Percentiles rank a stretch among this genome's conserved stretches.
Conservation (phyloP, 2,329 filamentous ascomycete species). For the Ascochyta clinopodiicola region DNA sequence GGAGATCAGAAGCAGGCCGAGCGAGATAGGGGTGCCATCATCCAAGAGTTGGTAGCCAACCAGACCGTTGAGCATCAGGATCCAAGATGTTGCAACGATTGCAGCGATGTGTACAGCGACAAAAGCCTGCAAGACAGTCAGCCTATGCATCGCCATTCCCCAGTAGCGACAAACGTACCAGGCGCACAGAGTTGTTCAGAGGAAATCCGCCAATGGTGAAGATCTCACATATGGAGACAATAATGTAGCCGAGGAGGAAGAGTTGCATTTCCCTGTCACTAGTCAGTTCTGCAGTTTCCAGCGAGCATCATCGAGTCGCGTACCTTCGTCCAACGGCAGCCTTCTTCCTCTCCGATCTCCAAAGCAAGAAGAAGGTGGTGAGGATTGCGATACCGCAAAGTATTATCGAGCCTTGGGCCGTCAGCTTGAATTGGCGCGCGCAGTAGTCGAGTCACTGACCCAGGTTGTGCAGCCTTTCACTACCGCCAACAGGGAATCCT, state of each 20-base stretch:
- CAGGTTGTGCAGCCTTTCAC: slow-evolving; percentile 77
- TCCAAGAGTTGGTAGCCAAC: slow-evolving; percentile 94
- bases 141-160: neutral
- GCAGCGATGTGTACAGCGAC: slow-evolving; percentile 88
- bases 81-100: slow-evolving; percentile 87
- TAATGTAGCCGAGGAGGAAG: slow-evolving; percentile 83
- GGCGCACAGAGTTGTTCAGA: slow-evolving; percentile 70
- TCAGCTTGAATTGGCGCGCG: slow-evolving; percentile 33
- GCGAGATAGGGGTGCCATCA: slow-evolving; percentile 85
- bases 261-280: slow-evolving; percentile 87
- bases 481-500: slow-evolving; percentile 75
- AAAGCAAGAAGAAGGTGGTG: slow-evolving; percentile 70
- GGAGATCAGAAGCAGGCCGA: slow-evolving; percentile 76
- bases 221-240: slow-evolving; percentile 93
- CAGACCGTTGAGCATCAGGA: slow-evolving; percentile 87
- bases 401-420: slow-evolving; percentile 77
- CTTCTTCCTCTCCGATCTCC: slow-evolving; percentile 84
- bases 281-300: slow-evolving; percentile 27
- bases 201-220: slow-evolving; percentile 94
- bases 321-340: slow-evolving; percentile 89
- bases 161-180: slow-evolving; percentile 61
- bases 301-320: neutral
- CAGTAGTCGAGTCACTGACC: slow-evolving; percentile 61
- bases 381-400: slow-evolving; percentile 79
- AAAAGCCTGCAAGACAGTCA: slow-evolving; percentile 68